phyloP scores from a whole-genome alignment of 2,329 filamentous ascomycete species.

The Passalora sequoiae region DNA sequence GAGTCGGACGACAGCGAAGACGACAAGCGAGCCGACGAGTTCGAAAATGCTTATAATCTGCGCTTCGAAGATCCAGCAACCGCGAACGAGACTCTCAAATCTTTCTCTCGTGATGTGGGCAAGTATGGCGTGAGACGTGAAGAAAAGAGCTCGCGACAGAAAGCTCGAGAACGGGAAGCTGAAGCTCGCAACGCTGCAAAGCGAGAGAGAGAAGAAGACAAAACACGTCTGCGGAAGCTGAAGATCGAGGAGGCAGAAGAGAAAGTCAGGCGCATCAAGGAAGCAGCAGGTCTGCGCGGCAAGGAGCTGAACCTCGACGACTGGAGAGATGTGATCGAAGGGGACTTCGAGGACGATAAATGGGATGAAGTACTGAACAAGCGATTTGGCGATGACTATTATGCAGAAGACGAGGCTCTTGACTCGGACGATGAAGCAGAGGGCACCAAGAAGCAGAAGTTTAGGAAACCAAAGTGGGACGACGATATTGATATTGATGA shows the following conservation, averaged over 20 bases:
- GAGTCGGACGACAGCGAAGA: conserved; percentile 86
- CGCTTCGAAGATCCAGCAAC: conserved; percentile 89
- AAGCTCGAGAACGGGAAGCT: conserved; percentile 70
- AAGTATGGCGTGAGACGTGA: conserved; percentile 82
- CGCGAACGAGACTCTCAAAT: conserved; percentile 79
- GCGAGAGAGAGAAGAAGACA: conserved; percentile 69
- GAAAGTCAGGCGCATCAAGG: conserved; percentile 81
- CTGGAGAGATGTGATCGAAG: conserved; percentile 78
- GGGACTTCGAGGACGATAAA: conserved; percentile 78
- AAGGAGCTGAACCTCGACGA: conserved; percentile 66
- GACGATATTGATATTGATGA: conserved; percentile 98
- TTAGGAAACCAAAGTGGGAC: conserved; percentile 86
- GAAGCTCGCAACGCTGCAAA: conserved; percentile 75
- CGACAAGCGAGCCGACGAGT: conserved; percentile 71
- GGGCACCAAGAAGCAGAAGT: conserved; percentile 46
- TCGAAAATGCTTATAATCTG: conserved; percentile 90
- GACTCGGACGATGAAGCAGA: conserved; percentile 40
- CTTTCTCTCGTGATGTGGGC: conserved; percentile 82
- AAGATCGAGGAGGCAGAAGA: conserved; percentile 86
- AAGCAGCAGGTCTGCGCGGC: conserved; percentile 74
- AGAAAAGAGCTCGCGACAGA: conserved; percentile 75
- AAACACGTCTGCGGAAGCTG: conserved; percentile 75
- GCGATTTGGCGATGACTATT: conserved; percentile 86
- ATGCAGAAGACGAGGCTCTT: conserved; percentile 58
- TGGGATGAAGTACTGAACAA: conserved; percentile 91